phyloP scores from a whole-genome alignment of 768 basidiomycete genomes.

The Boletus sensibilis region DNA sequence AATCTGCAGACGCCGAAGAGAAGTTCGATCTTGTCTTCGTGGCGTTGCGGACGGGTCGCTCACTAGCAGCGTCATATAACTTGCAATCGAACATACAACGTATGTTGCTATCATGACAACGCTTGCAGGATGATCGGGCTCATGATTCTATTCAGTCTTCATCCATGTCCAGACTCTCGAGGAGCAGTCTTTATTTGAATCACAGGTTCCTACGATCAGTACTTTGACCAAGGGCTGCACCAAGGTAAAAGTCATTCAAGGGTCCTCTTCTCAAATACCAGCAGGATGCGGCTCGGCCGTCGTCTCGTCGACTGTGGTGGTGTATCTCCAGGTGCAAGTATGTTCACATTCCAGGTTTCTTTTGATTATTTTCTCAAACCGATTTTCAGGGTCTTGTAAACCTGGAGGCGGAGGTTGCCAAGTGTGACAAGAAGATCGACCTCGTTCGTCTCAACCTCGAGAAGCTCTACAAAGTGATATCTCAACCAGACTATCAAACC shows the following conservation, averaged over 20 bases:
- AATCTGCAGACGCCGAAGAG: slow-evolving; percentile 71
- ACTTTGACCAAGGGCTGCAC: slow-evolving; percentile 89
- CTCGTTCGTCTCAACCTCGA: slow-evolving; percentile 65
- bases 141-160: slow-evolving; percentile 48
- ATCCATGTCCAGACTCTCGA: slow-evolving; percentile 64
- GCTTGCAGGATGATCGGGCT: neutral
- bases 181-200: slow-evolving; percentile 65
- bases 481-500: slow-evolving; percentile 72
- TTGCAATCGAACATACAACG: slow-evolving; percentile 69
- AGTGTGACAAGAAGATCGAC: slow-evolving; percentile 87
- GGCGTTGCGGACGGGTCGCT: slow-evolving; percentile 58
- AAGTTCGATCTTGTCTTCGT: slow-evolving; percentile 85
- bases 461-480: slow-evolving; percentile 73
- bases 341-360: slow-evolving; percentile 17
- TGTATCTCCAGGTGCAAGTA: slow-evolving; percentile 86
- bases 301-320: slow-evolving; percentile 69
- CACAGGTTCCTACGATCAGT: slow-evolving; percentile 72
- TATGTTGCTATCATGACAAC: neutral
- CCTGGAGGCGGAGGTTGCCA: slow-evolving; percentile 81
- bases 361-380: neutral
- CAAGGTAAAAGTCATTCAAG: slow-evolving; percentile 63
- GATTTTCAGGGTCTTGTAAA: slow-evolving; percentile 78
- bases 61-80: slow-evolving; percentile 73
- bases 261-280: slow-evolving; percentile 63
- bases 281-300: slow-evolving; percentile 78